A percentile compares a stretch with the other conserved stretches of the same genome.
Evolutionary conservation across 129 eudicot genomes (phyloP).

Genomic region (Logfia minima): DNA sequence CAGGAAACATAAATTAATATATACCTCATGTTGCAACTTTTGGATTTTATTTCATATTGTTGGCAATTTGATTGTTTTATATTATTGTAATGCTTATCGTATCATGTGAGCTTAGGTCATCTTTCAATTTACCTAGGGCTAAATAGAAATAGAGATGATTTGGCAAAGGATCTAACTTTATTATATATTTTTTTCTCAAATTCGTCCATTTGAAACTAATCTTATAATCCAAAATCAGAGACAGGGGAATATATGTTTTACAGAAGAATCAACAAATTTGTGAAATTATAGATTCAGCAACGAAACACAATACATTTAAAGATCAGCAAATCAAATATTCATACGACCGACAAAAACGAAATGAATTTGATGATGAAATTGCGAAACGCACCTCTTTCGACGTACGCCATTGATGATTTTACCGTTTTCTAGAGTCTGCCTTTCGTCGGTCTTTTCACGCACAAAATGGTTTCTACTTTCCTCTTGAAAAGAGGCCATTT

Average conservation of each 20-base stretch:
- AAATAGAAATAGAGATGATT: background rate
- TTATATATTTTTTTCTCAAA: background rate
- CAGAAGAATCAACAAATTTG: background rate
- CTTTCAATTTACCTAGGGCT: background rate
- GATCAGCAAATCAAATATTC: background rate
- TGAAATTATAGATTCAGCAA: background rate
- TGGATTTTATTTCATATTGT: no score
- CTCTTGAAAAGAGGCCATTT: no score
- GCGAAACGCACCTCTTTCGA: constrained; percentile 34
- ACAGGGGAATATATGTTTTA: no score
- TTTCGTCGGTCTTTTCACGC: constrained; percentile 10
- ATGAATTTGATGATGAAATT: background rate
- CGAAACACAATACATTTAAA: constrained; percentile 4
- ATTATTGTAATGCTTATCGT: background rate
- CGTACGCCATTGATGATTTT: constrained; percentile 33
- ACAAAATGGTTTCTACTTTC: constrained; percentile 5
- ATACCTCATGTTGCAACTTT: no score
- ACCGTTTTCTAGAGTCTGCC: constrained; percentile 6
- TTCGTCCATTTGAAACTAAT: constrained; percentile 9
- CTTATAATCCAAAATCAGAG: background rate
- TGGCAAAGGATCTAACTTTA: background rate
- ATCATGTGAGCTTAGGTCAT: constrained; percentile 1
- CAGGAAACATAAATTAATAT: no score
- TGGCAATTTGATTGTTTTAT: background rate
- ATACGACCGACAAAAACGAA: background rate